Conservation (phyloP, 768 basidiomycete species). For the Panaeolus cyanescens region DNA sequence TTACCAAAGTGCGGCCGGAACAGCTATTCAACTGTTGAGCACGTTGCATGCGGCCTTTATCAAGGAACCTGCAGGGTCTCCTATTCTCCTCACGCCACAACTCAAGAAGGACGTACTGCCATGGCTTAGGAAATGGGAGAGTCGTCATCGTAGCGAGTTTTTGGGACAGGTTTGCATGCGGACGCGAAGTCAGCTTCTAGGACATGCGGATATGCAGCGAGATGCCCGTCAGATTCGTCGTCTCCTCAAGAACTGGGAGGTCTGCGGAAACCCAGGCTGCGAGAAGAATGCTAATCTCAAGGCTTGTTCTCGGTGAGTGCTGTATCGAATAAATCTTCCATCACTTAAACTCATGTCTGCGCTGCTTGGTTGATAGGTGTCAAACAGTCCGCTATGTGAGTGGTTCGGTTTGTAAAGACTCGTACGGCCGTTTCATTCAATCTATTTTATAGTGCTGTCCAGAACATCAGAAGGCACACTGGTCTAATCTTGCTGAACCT, state of each 20-base stretch:
- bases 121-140: slow-evolving; percentile 20
- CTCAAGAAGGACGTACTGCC: slow-evolving; percentile 11
- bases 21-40: slow-evolving; percentile 20
- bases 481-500: slow-evolving; percentile 12
- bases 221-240: slow-evolving; percentile 16
- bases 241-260: slow-evolving; percentile 19
- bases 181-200: slow-evolving; percentile 14
- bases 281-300: slow-evolving; percentile 16
- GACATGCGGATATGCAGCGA: slow-evolving; percentile 9
- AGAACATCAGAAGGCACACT: slow-evolving; percentile 29
- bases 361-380: slow-evolving; percentile 9
- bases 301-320: slow-evolving; percentile 15
- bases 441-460: slow-evolving; percentile 18
- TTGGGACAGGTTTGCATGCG: slow-evolving; percentile 17
- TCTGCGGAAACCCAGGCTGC: slow-evolving; percentile 17
- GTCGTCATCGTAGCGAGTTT: slow-evolving; percentile 14
- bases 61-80: slow-evolving; percentile 16
- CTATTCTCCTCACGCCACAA: slow-evolving; percentile 10
- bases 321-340: not conserved
- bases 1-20: slow-evolving; percentile 18
- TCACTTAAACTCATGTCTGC: too few relatives aligned
- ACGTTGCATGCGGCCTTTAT: slow-evolving; percentile 19
- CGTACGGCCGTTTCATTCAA: not conserved
- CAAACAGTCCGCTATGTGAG: slow-evolving; percentile 23
- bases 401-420: not conserved